These are phyloP conservation scores for Zymoseptoria ardabiliae DNA, from an alignment of 2,329 filamentous ascomycete genomes.

Conservation along the genomic window DNA sequence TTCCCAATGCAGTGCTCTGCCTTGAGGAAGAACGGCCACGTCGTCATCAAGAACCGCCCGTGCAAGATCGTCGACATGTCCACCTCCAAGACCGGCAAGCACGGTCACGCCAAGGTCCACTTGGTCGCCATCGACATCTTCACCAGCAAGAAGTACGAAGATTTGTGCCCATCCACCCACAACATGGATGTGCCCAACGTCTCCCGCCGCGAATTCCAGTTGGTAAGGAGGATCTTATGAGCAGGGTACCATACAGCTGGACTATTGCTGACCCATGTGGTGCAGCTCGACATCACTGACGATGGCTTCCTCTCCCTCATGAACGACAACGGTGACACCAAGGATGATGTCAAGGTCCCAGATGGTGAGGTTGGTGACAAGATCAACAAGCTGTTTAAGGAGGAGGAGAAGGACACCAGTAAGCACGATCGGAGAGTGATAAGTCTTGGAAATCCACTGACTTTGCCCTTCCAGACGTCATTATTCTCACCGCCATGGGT, in stretches of 20 bases:
- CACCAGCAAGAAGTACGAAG: constrained; percentile 99
- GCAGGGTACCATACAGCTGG: background rate
- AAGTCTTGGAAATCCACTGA: background rate
- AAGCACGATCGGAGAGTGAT: constrained; percentile 40
- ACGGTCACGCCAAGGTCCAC: constrained; percentile 99
- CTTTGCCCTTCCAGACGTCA: constrained; percentile 57
- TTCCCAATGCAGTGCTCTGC: constrained; percentile 99
- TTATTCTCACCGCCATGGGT: constrained; percentile 91
- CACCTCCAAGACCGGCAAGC: constrained; percentile 99
- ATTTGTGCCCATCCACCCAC: constrained; percentile 94
- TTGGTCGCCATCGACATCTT: constrained; percentile 98
- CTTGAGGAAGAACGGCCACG: constrained; percentile 97
- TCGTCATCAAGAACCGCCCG: constrained; percentile 96
- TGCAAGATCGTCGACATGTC: constrained; percentile 99
- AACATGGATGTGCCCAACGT: constrained; percentile 98
- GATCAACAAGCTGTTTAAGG: constrained; percentile 71
- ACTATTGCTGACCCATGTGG: constrained; percentile 12
- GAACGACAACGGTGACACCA: constrained; percentile 74
- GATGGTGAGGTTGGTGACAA: constrained; percentile 83
- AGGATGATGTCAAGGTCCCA: constrained; percentile 92
- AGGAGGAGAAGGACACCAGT: constrained; percentile 91
- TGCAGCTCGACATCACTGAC: constrained; percentile 84
- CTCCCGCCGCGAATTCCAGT: constrained; percentile 80
- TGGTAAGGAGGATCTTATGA: constrained; percentile 56
- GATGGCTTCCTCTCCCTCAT: constrained; percentile 94